Evolutionary conservation across 208 protist genomes (phyloP).

Genomic region (Trypanosoma mega): DNA sequence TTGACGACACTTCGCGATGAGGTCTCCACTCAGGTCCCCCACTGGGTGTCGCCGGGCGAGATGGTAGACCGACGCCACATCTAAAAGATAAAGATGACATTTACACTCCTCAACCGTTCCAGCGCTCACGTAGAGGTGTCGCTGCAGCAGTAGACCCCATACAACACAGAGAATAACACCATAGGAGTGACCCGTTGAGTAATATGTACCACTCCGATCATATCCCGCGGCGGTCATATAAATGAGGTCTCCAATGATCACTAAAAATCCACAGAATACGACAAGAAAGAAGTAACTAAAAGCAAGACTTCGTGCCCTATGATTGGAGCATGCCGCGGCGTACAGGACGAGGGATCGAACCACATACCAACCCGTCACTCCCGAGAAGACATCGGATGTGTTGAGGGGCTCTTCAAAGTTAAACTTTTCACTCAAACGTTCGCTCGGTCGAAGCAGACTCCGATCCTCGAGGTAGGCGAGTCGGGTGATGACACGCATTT

Average conservation of each 20-base stretch:
- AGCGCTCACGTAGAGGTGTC: conserved; percentile 56
- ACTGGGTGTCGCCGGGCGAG: conserved; percentile 29
- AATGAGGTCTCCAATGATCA: conserved; percentile 41
- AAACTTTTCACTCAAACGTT: conserved; percentile 42
- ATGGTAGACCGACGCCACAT: conserved; percentile 68
- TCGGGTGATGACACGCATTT: conserved; percentile 66
- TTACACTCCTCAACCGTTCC: conserved; percentile 34
- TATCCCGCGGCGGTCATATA: conserved; percentile 34
- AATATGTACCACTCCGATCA: conserved; percentile 24
- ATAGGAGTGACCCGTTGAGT: conserved; percentile 63
- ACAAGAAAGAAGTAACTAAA: conserved; percentile 65
- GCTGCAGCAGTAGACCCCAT: conserved; percentile 51
- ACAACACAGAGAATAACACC: conserved; percentile 37
- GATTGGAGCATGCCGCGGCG: conserved; percentile 68
- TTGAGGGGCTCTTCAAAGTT: conserved; percentile 58
- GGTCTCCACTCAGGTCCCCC: conserved; percentile 32
- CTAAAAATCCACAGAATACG: conserved; percentile 37
- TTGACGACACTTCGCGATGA: conserved; percentile 43
- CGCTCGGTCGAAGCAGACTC: conserved; percentile 66
- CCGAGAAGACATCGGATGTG: conserved; percentile 47
- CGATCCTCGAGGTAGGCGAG: conserved; percentile 62
- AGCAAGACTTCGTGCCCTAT: conserved; percentile 42
- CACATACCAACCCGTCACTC: conserved; percentile 78
- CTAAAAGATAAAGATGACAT: conserved; percentile 69
- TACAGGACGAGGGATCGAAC: conserved; percentile 71